A percentile compares a stretch with the other conserved stretches of the same genome.
Evolutionary conservation across 208 protist species (phyloP).

Genomic region (Wallacemonas sp.): DNA sequence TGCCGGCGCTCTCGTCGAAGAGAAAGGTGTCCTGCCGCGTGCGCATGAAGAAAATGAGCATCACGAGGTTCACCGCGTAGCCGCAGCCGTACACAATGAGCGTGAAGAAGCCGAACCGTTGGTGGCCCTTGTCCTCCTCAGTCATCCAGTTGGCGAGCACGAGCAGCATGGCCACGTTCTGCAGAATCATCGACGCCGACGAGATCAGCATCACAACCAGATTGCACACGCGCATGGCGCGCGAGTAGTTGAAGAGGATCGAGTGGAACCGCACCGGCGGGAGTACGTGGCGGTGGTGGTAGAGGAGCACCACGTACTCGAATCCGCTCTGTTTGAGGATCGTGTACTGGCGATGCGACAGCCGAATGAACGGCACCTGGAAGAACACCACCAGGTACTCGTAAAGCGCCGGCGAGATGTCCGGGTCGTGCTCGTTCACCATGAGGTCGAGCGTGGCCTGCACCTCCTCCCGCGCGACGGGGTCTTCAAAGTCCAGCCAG

Average conservation of each 20-base stretch:
- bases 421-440: slow-evolving; percentile 31
- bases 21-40: slow-evolving; percentile 42
- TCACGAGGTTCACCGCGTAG: slow-evolving; percentile 66
- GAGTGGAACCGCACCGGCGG: slow-evolving; percentile 41
- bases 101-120: slow-evolving; percentile 64
- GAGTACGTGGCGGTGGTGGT: slow-evolving; percentile 65
- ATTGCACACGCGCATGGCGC: slow-evolving; percentile 36
- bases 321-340: slow-evolving; percentile 77
- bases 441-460: slow-evolving; percentile 64
- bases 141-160: slow-evolving; percentile 49
- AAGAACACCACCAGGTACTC: slow-evolving; percentile 75
- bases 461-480: slow-evolving; percentile 50
- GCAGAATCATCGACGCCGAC: slow-evolving; percentile 31
- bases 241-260: slow-evolving; percentile 48
- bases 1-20: slow-evolving; percentile 39
- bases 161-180: slow-evolving; percentile 38
- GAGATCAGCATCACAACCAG: slow-evolving; percentile 51
- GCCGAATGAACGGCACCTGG: slow-evolving; percentile 54
- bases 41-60: slow-evolving; percentile 63
- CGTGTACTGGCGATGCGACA: slow-evolving; percentile 52
- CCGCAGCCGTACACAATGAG: slow-evolving; percentile 66
- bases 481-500: slow-evolving; percentile 53
- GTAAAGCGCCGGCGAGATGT: slow-evolving; percentile 54
- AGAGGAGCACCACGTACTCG: slow-evolving; percentile 78
- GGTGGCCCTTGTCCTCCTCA: slow-evolving; percentile 16